phyloP scores from a whole-genome alignment of 2,329 filamentous ascomycete genomes.

The Aspergillus eucalypticola region DNA sequence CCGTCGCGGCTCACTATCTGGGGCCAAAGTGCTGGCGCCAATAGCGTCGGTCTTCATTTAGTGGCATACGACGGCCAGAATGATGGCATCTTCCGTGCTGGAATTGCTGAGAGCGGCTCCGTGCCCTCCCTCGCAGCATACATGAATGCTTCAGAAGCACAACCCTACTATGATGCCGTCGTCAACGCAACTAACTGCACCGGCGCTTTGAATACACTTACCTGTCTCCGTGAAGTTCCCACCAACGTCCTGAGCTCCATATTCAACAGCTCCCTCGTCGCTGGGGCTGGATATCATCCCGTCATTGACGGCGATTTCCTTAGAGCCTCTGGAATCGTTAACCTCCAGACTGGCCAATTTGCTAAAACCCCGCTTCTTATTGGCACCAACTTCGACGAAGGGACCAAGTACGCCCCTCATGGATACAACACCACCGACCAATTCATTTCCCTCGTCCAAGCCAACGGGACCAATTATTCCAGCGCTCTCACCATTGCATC shows the following conservation, averaged over 20 bases:
- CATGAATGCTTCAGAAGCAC: slow-evolving; percentile 4
- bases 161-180: slow-evolving; percentile 10
- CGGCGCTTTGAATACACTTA: neutral
- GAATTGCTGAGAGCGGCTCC: slow-evolving; percentile 21
- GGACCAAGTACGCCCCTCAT: neutral
- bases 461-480: neutral
- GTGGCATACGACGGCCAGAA: slow-evolving; percentile 24
- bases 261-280: slow-evolving; percentile 8
- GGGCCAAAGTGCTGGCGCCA: slow-evolving; percentile 21
- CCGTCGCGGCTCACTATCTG: slow-evolving; percentile 17
- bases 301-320: slow-evolving; percentile 14
- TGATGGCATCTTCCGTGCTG: slow-evolving; percentile 25
- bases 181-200: slow-evolving; percentile 13
- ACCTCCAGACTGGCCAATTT: slow-evolving; percentile 6
- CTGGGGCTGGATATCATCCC: neutral
- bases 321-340: neutral
- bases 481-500: neutral
- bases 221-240: slow-evolving; percentile 12
- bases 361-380: slow-evolving; percentile 11
- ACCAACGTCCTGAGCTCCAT: slow-evolving; percentile 1
- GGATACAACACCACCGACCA: slow-evolving; percentile 4
- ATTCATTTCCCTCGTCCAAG: neutral
- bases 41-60: slow-evolving; percentile 20
- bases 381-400: slow-evolving; percentile 16
- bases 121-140: slow-evolving; percentile 5